Conservation (phyloP, 2,329 filamentous ascomycete species). For the Arachnopeziza araneosa region DNA sequence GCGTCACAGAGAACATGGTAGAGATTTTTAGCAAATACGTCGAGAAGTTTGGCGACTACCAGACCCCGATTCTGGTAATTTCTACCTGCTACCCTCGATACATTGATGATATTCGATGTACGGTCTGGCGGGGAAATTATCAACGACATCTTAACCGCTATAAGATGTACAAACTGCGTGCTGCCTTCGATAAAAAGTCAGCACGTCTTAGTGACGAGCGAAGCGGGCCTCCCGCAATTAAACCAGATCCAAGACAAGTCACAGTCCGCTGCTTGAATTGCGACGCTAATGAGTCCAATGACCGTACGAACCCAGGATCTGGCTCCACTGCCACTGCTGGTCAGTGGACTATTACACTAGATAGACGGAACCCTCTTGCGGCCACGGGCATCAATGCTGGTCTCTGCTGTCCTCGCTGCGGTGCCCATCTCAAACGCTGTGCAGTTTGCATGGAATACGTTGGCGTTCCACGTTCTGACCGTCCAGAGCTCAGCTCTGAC, state of each 20-base stretch:
- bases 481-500: slow-evolving; percentile 47
- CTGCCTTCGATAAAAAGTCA: slow-evolving; percentile 73
- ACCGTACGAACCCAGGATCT: slow-evolving; percentile 22
- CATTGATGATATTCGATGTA: slow-evolving; percentile 70
- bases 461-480: slow-evolving; percentile 56
- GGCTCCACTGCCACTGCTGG: slow-evolving; percentile 12
- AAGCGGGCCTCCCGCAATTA: slow-evolving; percentile 57
- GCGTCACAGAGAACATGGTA: slow-evolving; percentile 66
- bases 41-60: slow-evolving; percentile 68
- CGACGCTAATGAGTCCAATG: slow-evolving; percentile 51
- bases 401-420: slow-evolving; percentile 61
- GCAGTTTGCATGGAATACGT: slow-evolving; percentile 63
- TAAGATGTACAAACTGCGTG: slow-evolving; percentile 67
- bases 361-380: slow-evolving; percentile 48
- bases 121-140: slow-evolving; percentile 68
- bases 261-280: slow-evolving; percentile 74
- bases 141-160: slow-evolving; percentile 67
- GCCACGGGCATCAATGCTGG: slow-evolving; percentile 53
- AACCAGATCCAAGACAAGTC: slow-evolving; percentile 62
- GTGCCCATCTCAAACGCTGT: slow-evolving; percentile 60
- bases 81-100: slow-evolving; percentile 71
- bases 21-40: slow-evolving; percentile 49
- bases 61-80: slow-evolving; percentile 71
- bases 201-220: slow-evolving; percentile 60
- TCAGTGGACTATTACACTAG: slow-evolving; percentile 11